A percentile compares a stretch with the other conserved stretches of the same genome.
phyloP scores from a whole-genome alignment of 306 rosid genomes.

The Sesbania bispinosa region DNA sequence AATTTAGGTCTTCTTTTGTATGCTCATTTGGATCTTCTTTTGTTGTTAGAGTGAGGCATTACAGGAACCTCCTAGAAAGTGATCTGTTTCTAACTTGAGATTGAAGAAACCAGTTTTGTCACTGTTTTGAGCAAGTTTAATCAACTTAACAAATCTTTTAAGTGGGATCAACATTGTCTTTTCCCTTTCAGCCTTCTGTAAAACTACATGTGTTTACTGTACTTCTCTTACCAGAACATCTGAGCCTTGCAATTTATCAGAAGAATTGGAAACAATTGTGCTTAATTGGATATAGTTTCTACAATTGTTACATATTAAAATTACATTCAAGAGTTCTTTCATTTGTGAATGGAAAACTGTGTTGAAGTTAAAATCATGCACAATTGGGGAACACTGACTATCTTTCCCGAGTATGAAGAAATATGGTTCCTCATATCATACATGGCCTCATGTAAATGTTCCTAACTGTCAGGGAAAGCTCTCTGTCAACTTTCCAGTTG shows the following conservation, averaged over 20 bases:
- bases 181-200: not conserved
- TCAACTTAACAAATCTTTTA: not conserved
- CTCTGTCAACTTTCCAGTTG: not conserved
- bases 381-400: not conserved
- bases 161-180: not conserved
- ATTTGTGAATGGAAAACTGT: not conserved
- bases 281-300: too few relatives aligned
- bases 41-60: not conserved
- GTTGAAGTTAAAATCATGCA: not conserved
- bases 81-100: constrained; percentile 19
- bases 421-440: not conserved
- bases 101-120: not conserved
- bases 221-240: not conserved
- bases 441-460: not conserved
- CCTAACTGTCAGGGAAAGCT: not conserved
- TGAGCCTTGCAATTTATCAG: not conserved
- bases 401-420: not conserved
- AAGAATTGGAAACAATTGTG: not conserved
- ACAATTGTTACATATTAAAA: not conserved
- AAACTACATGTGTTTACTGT: not conserved
- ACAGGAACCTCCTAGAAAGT: not conserved
- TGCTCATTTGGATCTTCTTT: not conserved
- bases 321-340: not conserved
- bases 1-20: not conserved
- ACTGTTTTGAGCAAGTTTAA: not conserved